Conservation (phyloP, 2,329 filamentous ascomycete genomes). For the Sporothrix mexicana region DNA sequence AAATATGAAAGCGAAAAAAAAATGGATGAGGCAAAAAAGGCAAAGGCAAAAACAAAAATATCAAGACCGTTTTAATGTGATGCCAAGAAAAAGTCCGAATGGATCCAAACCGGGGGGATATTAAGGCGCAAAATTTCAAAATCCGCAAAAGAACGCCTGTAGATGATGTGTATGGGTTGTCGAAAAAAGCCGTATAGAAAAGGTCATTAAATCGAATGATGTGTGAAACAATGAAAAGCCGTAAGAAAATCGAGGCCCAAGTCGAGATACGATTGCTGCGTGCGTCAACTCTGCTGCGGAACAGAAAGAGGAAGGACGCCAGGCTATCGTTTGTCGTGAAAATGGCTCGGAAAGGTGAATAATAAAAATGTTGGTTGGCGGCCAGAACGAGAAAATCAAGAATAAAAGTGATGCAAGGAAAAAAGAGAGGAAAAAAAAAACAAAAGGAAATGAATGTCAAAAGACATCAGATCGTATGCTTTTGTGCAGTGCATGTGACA, state of each 20-base stretch:
- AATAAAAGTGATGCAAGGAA: conserved; percentile 18
- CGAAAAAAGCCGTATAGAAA: conserved; percentile 27
- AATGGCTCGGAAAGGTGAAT: conserved; percentile 10
- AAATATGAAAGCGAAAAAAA: not conserved
- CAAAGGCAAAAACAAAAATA: conserved; percentile 19
- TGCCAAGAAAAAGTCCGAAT: conserved; percentile 27
- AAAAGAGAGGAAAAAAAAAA: conserved; percentile 29
- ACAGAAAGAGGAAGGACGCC: not conserved
- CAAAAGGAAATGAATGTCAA: conserved; percentile 26
- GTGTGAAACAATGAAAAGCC: conserved; percentile 5
- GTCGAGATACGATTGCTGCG: not conserved
- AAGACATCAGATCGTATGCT: conserved; percentile 22
- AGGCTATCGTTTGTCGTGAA: not conserved
- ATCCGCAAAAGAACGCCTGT: conserved; percentile 27
- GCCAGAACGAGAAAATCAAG: conserved; percentile 26
- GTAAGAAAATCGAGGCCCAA: not conserved
- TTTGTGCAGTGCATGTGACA: conserved; percentile 10
- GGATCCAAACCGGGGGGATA: conserved; percentile 29
- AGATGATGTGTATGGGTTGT: conserved; percentile 24
- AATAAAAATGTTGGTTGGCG: conserved; percentile 29
- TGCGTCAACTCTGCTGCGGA: not conserved
- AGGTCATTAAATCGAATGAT: conserved; percentile 28
- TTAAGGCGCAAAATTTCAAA: conserved; percentile 1
- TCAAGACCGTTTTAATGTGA: conserved; percentile 28
- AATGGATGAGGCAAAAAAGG: not conserved